These are phyloP conservation scores for Coemansia linderi DNA, from an alignment of 371 early-diverging fungal genomes.

Conservation along the genomic window DNA sequence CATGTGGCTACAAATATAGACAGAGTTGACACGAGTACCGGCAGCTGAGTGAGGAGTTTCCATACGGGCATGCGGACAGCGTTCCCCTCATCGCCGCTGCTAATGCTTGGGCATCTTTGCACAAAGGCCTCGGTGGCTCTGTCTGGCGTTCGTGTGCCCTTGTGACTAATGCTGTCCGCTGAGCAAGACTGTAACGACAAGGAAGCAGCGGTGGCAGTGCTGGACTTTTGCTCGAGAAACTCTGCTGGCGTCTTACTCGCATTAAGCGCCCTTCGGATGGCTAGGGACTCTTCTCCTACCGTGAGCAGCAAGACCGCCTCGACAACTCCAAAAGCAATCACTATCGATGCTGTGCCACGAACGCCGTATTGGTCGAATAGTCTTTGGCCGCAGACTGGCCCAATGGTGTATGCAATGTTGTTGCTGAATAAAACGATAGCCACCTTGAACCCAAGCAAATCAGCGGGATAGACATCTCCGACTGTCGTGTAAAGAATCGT, in stretches of 20 bases:
- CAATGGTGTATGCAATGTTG: constrained; percentile 46
- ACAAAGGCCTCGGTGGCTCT: not conserved
- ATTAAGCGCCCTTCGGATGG: not conserved
- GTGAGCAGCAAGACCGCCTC: constrained; percentile 18
- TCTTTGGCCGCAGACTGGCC: constrained; percentile 37
- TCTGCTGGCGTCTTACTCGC: not conserved
- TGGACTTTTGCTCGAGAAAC: not conserved
- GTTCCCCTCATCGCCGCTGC: not conserved
- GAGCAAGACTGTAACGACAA: not conserved
- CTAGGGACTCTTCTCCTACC: constrained; percentile 19
- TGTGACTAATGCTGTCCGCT: not conserved
- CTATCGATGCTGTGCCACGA: constrained; percentile 23
- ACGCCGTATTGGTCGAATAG: constrained; percentile 27
- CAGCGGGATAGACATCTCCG: constrained; percentile 43
- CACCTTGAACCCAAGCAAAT: constrained; percentile 40
- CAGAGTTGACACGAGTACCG: constrained; percentile 27
- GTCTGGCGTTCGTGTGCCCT: not conserved
- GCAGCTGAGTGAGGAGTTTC: constrained; percentile 14
- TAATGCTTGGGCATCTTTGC: not conserved
- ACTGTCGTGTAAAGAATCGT: constrained; percentile 36
- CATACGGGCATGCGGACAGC: constrained; percentile 13
- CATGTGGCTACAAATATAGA: constrained; percentile 25
- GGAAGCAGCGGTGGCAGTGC: not conserved
- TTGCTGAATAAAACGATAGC: constrained; percentile 35
- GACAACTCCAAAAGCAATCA: constrained; percentile 34